Evolutionary conservation across 495 filamentous ascomycete species (phyloP), one percentile per base, ranked within the genome.

Genomic region (Immersiella caudata): DNA sequence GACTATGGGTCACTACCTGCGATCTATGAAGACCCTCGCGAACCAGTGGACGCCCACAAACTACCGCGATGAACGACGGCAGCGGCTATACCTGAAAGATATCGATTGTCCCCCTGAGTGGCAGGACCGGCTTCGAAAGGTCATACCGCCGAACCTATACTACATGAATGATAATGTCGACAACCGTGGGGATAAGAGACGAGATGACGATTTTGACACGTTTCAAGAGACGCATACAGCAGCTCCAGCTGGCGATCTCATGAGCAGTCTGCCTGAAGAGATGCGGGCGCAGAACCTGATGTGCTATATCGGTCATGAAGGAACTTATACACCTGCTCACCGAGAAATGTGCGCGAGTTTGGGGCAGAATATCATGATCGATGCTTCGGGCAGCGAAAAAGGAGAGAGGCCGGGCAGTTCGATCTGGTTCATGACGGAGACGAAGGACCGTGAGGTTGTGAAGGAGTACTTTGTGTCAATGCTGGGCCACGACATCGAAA

Each of bases 261-360:
- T 99, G 95, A 93, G 92, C 75, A 92, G 89, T 68, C 84, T 99
- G n/a, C 91, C 93, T 0, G 77, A 83, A 14, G 81, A 88, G 22
- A 95, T 96, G 91, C 87, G 93, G 21, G 95, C 95, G 7, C 90
- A 96, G 67, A 99, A 99, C 66, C 83, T 99, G 73, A 97, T 97
- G 94, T 97, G 94, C 79, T 99, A 99, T 74, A 90, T 97, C 69
- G 95, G 95, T 1, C 95, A 97, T 71, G 95, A 99, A 79, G 95
- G 95, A 0, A 99, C 95, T 1, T 99, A 96, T 73, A 99, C 95
- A 0, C 94, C 95, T 61, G 91, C 93, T 18, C 95, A 99, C 76
- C 89, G 93, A 73, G 95, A 99, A 74, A 99, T 99, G 95, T 99
- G 94, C 78, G 95, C 91, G 18, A 95, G 89, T 66, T 82, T 99